phyloP scores from a whole-genome alignment of 208 protist species.

The Leptomonas seymouri region DNA sequence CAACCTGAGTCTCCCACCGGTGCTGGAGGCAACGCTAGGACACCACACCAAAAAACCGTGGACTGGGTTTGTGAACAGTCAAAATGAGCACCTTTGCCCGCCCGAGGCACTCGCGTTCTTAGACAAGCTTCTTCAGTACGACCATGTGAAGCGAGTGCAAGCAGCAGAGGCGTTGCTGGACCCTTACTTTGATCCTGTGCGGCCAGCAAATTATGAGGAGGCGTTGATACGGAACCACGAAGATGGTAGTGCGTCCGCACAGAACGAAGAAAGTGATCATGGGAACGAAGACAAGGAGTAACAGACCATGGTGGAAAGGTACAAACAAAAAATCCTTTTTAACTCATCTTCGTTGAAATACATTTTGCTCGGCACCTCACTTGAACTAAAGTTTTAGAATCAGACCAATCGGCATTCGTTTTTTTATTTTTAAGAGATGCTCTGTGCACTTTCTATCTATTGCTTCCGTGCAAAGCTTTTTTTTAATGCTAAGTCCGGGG shows the following conservation, averaged over 20 bases:
- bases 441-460: too few species aligned
- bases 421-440: not conserved
- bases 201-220: conserved; percentile 36
- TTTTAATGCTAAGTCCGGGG: too few species aligned
- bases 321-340: too few species aligned
- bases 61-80: conserved; percentile 90
- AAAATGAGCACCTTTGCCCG: conserved; percentile 97
- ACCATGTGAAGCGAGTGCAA: conserved; percentile 97
- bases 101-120: conserved; percentile 98
- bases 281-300: conserved; percentile 17
- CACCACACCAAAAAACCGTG: conserved; percentile 94
- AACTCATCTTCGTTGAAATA: too few species aligned
- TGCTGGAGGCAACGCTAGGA: conserved; percentile 90
- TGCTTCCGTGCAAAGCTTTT: too few species aligned
- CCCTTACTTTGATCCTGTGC: conserved; percentile 97
- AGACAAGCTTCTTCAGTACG: conserved; percentile 97
- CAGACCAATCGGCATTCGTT: not conserved
- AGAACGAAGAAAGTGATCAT: conserved; percentile 29
- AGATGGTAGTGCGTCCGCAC: not conserved
- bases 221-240: conserved; percentile 8
- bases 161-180: conserved; percentile 98
- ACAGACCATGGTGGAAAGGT: not conserved
- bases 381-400: not conserved
- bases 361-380: not conserved
- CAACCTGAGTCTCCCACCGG: conserved; percentile 91